Evolutionary conservation across 345 rosid species (phyloP), one percentile per base, ranked within the genome.

Genomic region (Salix purpurea): DNA sequence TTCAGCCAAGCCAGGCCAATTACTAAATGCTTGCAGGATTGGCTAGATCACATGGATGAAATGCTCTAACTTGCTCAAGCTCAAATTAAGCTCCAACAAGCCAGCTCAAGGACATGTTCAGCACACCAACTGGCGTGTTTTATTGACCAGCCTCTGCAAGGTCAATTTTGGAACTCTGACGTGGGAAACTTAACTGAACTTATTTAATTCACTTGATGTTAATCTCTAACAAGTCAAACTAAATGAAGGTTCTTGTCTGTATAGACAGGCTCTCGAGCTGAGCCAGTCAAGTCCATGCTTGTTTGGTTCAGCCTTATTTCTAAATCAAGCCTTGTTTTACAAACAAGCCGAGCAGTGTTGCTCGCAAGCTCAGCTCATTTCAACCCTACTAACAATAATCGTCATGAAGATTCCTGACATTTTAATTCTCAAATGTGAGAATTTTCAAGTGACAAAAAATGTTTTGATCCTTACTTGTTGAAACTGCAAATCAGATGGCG

Each of bases 401-500:
- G 24, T 9, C 15, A 21, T 32, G 52, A 5, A n/a, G 9, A 54
- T 42, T 56, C 4, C 74, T 54, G 69, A 69, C 65, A 69, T 64
- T 58, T 28, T 44, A 70, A 44, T 7, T 62, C 60, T 40, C 58
- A 67, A 40, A 52, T 65, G 65, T 23, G 32, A 71, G 21, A 44
- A 68, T 40, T 16, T 34, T 46, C 52, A 72, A 60, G 32, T n/a
- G 5, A 42, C 15, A 78, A 68, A 72, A 78, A 62, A 69, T 61
- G 78, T 48, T 74, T 77, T 67, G 73, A 48, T 76, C 48, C 92
- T 82, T 77, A 93, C 99, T 86, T 96, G 91, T 82, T 94, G 98
- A 78, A 83, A 83, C 77, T 88, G 97, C 83, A 92, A 75, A 74
- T 89, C 92, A 72, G 89, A 85, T 68, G 98, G 89, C 19, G 94